These are phyloP conservation scores for Nemania abortiva DNA, from an alignment of 2,329 filamentous ascomycete species.

Conservation along the genomic window DNA sequence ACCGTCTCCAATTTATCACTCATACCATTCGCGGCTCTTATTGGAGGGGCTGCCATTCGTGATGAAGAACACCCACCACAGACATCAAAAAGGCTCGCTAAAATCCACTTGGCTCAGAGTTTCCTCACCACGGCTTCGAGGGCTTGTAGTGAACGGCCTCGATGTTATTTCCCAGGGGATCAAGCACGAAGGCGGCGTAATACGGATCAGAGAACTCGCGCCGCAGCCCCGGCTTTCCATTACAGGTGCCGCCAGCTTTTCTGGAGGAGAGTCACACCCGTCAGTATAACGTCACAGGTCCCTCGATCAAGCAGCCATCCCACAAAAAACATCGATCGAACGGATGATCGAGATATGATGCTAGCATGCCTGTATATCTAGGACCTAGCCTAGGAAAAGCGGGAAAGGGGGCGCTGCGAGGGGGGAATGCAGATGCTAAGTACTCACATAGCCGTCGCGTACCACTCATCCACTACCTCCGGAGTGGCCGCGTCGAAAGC, in stretches of 20 bases:
- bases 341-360: conserved; percentile 34
- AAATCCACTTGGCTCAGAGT: neutral
- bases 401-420: neutral
- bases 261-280: conserved; percentile 14
- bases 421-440: neutral
- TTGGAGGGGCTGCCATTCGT: conserved; percentile 4
- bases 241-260: conserved; percentile 39
- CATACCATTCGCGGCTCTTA: neutral
- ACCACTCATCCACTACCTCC: conserved; percentile 38
- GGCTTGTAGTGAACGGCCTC: conserved; percentile 36
- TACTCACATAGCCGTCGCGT: conserved; percentile 38
- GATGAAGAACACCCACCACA: conserved; percentile 5
- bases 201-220: conserved; percentile 27
- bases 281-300: conserved; percentile 31
- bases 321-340: neutral
- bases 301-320: conserved; percentile 6
- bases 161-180: conserved; percentile 40
- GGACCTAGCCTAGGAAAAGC: neutral
- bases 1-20: neutral
- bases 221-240: conserved; percentile 36
- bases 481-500: conserved; percentile 34
- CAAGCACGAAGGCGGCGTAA: conserved; percentile 42
- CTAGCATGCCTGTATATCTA: conserved; percentile 1
- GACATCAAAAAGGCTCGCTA: neutral
- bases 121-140: conserved; percentile 18